These are phyloP conservation scores for Fusarium miscanthi DNA, from an alignment of 2,329 filamentous ascomycete genomes.

Conservation along the genomic window DNA sequence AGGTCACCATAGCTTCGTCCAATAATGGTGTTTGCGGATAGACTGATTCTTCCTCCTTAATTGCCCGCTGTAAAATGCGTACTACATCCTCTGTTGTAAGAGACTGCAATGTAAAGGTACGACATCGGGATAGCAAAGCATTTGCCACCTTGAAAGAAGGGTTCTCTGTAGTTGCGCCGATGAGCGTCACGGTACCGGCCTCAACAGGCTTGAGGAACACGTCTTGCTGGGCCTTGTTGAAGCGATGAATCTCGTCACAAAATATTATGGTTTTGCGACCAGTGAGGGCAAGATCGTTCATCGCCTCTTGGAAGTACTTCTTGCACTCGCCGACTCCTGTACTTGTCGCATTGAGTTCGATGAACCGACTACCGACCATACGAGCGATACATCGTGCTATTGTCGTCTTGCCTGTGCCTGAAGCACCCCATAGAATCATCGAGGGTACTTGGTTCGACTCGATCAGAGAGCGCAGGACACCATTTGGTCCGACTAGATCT, in stretches of 20 bases:
- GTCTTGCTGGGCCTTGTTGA: conserved; percentile 92
- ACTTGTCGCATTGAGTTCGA: conserved; percentile 95
- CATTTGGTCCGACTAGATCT: conserved; percentile 85
- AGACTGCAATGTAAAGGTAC: conserved; percentile 87
- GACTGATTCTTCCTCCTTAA: conserved; percentile 67
- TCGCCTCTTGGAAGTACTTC: conserved; percentile 87
- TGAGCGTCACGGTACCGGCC: conserved; percentile 87
- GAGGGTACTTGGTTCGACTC: conserved; percentile 87
- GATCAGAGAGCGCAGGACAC: conserved; percentile 88
- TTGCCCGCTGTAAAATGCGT: conserved; percentile 79
- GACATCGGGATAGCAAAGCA: conserved; percentile 87
- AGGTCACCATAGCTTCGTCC: conserved; percentile 80
- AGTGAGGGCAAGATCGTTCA: conserved; percentile 80
- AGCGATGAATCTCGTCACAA: conserved; percentile 95
- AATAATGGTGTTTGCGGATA: conserved; percentile 67
- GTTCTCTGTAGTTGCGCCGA: conserved; percentile 97
- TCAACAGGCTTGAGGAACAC: conserved; percentile 95
- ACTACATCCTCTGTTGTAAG: conserved; percentile 78
- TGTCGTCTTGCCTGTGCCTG: conserved; percentile 87
- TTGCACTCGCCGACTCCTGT: conserved; percentile 91
- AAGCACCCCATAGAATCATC: conserved; percentile 92
- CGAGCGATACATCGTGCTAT: conserved; percentile 91
- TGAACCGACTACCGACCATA: conserved; percentile 84
- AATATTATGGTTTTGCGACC: conserved; percentile 96
- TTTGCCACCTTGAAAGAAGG: conserved; percentile 89